phyloP scores from a whole-genome alignment of 257 asterid species.

The Nicotiana otophora region DNA sequence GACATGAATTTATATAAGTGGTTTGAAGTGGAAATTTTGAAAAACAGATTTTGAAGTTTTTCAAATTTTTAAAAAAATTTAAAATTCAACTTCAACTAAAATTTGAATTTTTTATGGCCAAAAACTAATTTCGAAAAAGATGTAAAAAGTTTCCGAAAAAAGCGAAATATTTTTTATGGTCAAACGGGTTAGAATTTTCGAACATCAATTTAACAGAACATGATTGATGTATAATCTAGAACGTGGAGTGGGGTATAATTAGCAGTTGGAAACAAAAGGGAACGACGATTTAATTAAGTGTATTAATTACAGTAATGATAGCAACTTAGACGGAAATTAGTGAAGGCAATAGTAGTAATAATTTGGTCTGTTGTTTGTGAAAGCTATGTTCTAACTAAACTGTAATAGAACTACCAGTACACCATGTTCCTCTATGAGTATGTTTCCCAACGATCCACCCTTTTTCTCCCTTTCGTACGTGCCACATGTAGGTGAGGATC shows the following conservation, averaged over 20 bases:
- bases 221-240: not conserved
- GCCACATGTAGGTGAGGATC: not conserved
- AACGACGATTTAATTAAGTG: not conserved
- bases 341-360: slow-evolving; percentile 14
- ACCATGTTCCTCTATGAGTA: slow-evolving; percentile 5
- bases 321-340: slow-evolving; percentile 10
- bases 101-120: too few relatives aligned
- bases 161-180: too few relatives aligned
- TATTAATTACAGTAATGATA: slow-evolving; percentile 1
- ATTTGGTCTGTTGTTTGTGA: slow-evolving; percentile 21
- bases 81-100: too few relatives aligned
- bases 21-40: too few relatives aligned
- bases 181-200: too few relatives aligned
- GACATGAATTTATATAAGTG: too few relatives aligned
- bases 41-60: too few relatives aligned
- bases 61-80: too few relatives aligned
- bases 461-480: not conserved
- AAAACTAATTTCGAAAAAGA: too few relatives aligned
- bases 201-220: too few relatives aligned
- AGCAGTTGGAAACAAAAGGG: not conserved
- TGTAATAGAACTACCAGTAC: not conserved
- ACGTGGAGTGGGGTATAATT: slow-evolving; percentile 17
- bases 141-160: too few relatives aligned
- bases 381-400: slow-evolving; percentile 19
- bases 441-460: not conserved